These are phyloP conservation scores for Achaetomiella virescens DNA, from an alignment of 495 filamentous ascomycete species.

Conservation along the genomic window DNA sequence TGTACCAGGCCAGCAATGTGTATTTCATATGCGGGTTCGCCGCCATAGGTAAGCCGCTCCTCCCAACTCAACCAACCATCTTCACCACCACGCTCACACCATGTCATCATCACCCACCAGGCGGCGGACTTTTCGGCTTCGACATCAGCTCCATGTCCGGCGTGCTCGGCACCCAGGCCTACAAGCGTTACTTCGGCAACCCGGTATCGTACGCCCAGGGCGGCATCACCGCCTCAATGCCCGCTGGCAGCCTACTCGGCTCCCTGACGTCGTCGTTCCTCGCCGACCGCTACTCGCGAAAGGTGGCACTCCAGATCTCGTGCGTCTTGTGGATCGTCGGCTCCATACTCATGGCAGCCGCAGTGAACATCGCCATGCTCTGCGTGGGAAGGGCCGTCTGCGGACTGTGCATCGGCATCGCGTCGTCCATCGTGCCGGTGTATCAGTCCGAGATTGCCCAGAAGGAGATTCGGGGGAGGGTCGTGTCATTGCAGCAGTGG, in stretches of 20 bases:
- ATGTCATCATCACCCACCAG: conserved; percentile 25
- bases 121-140: conserved; percentile 66
- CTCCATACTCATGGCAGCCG: conserved; percentile 56
- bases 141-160: conserved; percentile 68
- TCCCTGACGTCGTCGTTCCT: conserved; percentile 59
- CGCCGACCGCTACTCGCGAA: conserved; percentile 62
- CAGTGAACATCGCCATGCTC: conserved; percentile 57
- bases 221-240: conserved; percentile 64
- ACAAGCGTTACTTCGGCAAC: conserved; percentile 55
- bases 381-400: conserved; percentile 63
- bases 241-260: conserved; percentile 68
- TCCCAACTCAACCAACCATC: not conserved
- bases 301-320: conserved; percentile 63
- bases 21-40: conserved; percentile 62
- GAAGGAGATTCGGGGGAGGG: conserved; percentile 69
- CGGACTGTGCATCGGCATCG: conserved; percentile 70
- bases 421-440: conserved; percentile 67
- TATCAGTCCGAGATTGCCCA: conserved; percentile 76
- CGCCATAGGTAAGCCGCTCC: conserved; percentile 49
- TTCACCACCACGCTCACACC: not conserved
- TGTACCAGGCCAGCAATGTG: conserved; percentile 48
- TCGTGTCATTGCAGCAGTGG: conserved; percentile 65
- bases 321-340: conserved; percentile 65
- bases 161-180: conserved; percentile 55
- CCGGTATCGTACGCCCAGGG: conserved; percentile 53